phyloP scores from a whole-genome alignment of 371 early-diverging fungal species.

The Mucor saturninus region DNA sequence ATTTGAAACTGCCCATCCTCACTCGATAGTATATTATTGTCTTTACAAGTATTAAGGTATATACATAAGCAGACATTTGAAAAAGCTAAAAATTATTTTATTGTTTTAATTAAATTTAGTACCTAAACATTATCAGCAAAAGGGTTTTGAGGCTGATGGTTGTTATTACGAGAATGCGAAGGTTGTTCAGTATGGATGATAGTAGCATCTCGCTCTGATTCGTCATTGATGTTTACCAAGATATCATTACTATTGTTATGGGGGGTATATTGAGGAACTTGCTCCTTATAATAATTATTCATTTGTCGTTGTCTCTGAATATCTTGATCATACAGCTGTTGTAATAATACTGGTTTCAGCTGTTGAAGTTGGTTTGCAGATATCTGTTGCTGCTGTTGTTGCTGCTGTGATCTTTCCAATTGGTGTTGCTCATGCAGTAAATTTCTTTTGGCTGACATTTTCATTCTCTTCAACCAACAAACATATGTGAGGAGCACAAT shows the following conservation, averaged over 20 bases:
- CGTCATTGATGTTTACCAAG: slow-evolving; percentile 23
- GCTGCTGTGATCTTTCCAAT: slow-evolving; percentile 19
- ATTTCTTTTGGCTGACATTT: slow-evolving; percentile 18
- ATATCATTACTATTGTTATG: slow-evolving; percentile 7
- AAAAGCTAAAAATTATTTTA: background rate
- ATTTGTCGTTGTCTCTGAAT: slow-evolving; percentile 7
- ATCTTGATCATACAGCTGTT: slow-evolving; percentile 21
- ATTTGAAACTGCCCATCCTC: too few relatives aligned
- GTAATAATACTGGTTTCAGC: slow-evolving; percentile 29
- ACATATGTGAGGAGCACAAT: slow-evolving; percentile 26
- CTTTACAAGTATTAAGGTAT: too few relatives aligned
- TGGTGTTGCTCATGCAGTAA: slow-evolving; percentile 21
- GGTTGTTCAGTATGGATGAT: slow-evolving; percentile 21
- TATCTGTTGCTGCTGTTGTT: slow-evolving; percentile 5
- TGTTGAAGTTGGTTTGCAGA: slow-evolving; percentile 24
- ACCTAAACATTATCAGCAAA: background rate
- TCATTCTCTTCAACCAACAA: slow-evolving; percentile 29
- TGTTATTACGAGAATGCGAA: background rate
- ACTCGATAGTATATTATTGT: too few relatives aligned
- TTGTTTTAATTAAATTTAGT: background rate
- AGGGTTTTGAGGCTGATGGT: background rate
- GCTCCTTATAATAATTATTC: slow-evolving; percentile 12
- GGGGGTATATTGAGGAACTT: slow-evolving; percentile 28
- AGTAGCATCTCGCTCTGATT: slow-evolving; percentile 26
- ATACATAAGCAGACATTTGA: background rate